phyloP scores from a whole-genome alignment of 805 yeast species.

The Ogataea paraovalis region DNA sequence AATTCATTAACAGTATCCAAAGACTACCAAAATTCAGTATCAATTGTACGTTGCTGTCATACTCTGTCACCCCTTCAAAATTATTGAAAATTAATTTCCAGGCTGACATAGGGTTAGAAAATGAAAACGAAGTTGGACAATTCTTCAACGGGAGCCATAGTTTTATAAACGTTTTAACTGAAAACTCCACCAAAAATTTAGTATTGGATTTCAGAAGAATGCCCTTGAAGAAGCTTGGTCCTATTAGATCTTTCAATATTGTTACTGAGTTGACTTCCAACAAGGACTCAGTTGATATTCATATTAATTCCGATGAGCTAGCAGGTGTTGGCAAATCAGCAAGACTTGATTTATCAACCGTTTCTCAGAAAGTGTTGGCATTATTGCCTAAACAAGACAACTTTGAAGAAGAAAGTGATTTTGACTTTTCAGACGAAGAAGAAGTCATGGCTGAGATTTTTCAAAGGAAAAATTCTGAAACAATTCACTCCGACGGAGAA shows the following conservation, averaged over 20 bases:
- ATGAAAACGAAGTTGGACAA: constrained; percentile 11
- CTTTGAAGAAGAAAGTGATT: constrained; percentile 12
- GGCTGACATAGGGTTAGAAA: constrained; percentile 13
- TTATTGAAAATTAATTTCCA: constrained; percentile 31
- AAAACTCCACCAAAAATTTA: constrained; percentile 22
- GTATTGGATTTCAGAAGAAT: constrained; percentile 45
- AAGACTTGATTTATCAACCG: constrained; percentile 1
- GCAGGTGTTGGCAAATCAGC: constrained; percentile 25
- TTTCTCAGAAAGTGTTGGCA: background rate
- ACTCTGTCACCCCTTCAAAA: background rate
- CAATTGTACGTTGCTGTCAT: constrained; percentile 10
- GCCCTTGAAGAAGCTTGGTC: constrained; percentile 22
- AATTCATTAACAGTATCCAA: constrained; percentile 32
- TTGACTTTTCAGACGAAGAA: constrained; percentile 17
- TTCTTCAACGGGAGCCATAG: constrained; percentile 13
- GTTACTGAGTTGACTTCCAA: constrained; percentile 16
- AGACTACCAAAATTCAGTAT: constrained; percentile 36
- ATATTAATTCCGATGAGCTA: constrained; percentile 37
- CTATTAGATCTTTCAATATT: constrained; percentile 27
- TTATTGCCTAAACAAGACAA: background rate
- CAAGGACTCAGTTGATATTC: constrained; percentile 26
- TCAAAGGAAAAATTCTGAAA: constrained; percentile 1
- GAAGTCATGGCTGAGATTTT: constrained; percentile 7
- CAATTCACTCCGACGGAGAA: background rate
- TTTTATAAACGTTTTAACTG: constrained; percentile 10